Base-by-base conservation (phyloP, 2,329 filamentous ascomycete genomes). In the Plenodomus tracheiphilus region DNA sequence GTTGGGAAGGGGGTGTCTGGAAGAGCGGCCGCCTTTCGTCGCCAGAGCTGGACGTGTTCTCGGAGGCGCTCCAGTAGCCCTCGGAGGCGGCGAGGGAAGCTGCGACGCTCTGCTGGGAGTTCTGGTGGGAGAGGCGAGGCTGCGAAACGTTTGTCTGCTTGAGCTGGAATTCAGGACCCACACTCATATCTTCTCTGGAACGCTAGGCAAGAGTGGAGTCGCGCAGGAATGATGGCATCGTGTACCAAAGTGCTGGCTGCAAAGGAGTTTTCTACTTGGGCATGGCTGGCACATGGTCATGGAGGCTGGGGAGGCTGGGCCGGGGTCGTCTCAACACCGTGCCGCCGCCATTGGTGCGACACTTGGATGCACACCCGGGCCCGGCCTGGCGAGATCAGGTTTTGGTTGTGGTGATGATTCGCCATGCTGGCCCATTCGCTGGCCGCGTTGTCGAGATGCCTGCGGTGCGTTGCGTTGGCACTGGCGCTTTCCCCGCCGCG, bases 31-130 rank as follows among this genome's bases (percentile, higher is more conserved):
- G 64, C 40, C 59, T 64, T 22, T 65, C 67, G 63, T 71, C 66
- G 57, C 62, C 66, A 45, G 64, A 66, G 58, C 64, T 73, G 41
- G 74, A 75, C 19, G 62, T 51, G 43, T 66, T 60, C 44, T 72
- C 73, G 36, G 74, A 75, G 46, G 78, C 64, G 49, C 75, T 78
- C 66, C 77, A 79, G 70, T 78, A 80, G 63, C 78, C 76, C 61
- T 79, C 76, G 18, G 74, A 77, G 21, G 77, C 77, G 32, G 76
- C 71, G 53, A 79, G 72, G 17, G 75, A 77, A 19, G 75, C 77
- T 35, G 76, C 72, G 53, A 79, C 71, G 56, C 75, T 78, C 54
- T 76, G 76, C 53, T 75, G 70, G 2, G 77, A 79, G 45, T 58
- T 53, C 39, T 69, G 68, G 50, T 75, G 72, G 7, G 70, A 69